Conservation (phyloP, 495 filamentous ascomycete genomes). For the Xylaria flabelliformis region DNA sequence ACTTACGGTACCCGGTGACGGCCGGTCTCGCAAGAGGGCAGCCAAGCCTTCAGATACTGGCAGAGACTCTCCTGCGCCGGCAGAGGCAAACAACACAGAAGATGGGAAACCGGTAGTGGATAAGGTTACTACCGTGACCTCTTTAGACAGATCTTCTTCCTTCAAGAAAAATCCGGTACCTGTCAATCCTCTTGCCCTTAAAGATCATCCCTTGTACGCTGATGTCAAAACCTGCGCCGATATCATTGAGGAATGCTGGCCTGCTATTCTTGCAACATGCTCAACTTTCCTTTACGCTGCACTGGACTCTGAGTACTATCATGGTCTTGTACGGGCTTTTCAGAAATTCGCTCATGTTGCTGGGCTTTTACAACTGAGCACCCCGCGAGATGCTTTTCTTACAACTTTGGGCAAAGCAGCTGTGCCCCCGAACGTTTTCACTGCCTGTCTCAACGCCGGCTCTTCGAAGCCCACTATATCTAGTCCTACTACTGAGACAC, state of each 20-base stretch:
- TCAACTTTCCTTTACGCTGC: slow-evolving; percentile 94
- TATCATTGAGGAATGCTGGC: slow-evolving; percentile 93
- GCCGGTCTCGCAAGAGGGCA: slow-evolving; percentile 56
- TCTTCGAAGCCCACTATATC: slow-evolving; percentile 47
- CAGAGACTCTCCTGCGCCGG: slow-evolving; percentile 51
- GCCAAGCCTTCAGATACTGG: slow-evolving; percentile 47
- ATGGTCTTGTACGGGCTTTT: slow-evolving; percentile 88
- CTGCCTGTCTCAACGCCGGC: slow-evolving; percentile 61
- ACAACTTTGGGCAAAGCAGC: slow-evolving; percentile 93
- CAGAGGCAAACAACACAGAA: slow-evolving; percentile 42
- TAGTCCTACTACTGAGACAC: slow-evolving; percentile 53
- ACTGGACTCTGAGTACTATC: slow-evolving; percentile 93
- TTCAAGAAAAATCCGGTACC: slow-evolving; percentile 69
- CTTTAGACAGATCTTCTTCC: slow-evolving; percentile 52
- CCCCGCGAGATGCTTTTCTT: slow-evolving; percentile 91
- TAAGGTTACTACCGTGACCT: slow-evolving; percentile 48
- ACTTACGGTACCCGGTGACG: slow-evolving; percentile 74
- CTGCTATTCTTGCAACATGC: slow-evolving; percentile 89
- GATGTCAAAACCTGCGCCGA: slow-evolving; percentile 77
- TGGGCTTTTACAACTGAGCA: slow-evolving; percentile 80
- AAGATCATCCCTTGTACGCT: slow-evolving; percentile 70
- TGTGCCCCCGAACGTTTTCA: slow-evolving; percentile 77
- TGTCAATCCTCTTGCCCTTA: slow-evolving; percentile 77
- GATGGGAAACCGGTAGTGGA: slow-evolving; percentile 37
- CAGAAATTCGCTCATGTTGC: slow-evolving; percentile 97